Percentiles rank a stretch among this genome's conserved stretches.
These are phyloP conservation scores for Escovopsis weberi DNA, from an alignment of 2,329 filamentous ascomycete genomes.

Conservation along the genomic window DNA sequence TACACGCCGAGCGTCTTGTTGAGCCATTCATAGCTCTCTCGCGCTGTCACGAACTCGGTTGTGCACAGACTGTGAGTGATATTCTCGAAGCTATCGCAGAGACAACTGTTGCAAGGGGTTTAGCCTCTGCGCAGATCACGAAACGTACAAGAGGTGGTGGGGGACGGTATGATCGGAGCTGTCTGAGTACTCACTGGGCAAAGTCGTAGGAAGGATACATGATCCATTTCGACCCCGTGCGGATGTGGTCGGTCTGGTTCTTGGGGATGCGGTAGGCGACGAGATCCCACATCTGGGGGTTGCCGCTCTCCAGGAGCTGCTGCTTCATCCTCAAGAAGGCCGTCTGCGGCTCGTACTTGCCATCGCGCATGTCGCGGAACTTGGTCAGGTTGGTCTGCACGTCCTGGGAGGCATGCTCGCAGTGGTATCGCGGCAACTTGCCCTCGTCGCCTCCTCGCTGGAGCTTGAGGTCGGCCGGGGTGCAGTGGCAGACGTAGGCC, in stretches of 20 bases:
- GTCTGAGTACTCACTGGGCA: slow-evolving; percentile 28
- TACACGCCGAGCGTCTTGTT: slow-evolving; percentile 72
- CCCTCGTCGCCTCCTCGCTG: slow-evolving; percentile 68
- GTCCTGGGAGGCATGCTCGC: slow-evolving; percentile 61
- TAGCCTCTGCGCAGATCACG: not conserved
- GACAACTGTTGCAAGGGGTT: slow-evolving; percentile 39
- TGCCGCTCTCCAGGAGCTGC: slow-evolving; percentile 59
- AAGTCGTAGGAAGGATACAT: slow-evolving; percentile 96
- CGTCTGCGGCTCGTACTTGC: slow-evolving; percentile 73
- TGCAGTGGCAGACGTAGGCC: slow-evolving; percentile 81
- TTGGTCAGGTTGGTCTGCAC: slow-evolving; percentile 65
- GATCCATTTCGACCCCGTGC: slow-evolving; percentile 71
- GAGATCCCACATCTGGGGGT: slow-evolving; percentile 94
- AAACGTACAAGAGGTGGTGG: no score
- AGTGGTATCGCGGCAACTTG: slow-evolving; percentile 59
- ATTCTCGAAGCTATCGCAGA: slow-evolving; percentile 82
- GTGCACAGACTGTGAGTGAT: slow-evolving; percentile 92
- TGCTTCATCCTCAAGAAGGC: slow-evolving; percentile 91
- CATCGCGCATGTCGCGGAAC: slow-evolving; percentile 82
- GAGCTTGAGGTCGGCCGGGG: slow-evolving; percentile 66
- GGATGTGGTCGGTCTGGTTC: slow-evolving; percentile 55
- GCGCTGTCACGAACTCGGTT: slow-evolving; percentile 73
- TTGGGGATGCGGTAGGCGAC: slow-evolving; percentile 77
- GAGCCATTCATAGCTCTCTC: slow-evolving; percentile 83
- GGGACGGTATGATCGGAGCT: not conserved